Conservation (phyloP, 257 asterid species). For the Ligustrum vulgare region DNA sequence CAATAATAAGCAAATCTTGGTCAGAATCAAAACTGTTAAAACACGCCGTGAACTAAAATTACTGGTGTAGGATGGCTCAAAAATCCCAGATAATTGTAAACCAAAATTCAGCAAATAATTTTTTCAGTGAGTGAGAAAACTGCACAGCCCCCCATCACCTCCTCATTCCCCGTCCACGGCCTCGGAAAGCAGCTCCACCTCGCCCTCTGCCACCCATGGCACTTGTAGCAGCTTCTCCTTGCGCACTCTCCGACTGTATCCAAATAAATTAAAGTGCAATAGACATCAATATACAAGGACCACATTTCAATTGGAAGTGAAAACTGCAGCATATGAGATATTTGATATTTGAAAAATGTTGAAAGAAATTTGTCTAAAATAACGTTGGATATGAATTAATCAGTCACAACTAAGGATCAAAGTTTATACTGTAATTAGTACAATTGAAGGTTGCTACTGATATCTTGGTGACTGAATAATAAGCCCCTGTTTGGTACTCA, state of each 20-base stretch:
- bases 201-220: constrained; percentile 89
- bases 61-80: background rate
- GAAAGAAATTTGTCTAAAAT: too few species aligned
- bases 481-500: too few species aligned
- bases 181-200: constrained; percentile 58
- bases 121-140: background rate
- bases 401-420: background rate
- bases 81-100: background rate
- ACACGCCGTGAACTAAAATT: background rate
- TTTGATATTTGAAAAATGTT: background rate
- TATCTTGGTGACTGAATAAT: background rate
- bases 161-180: constrained; percentile 94
- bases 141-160: constrained; percentile 48
- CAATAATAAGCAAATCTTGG: background rate
- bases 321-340: background rate
- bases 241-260: constrained; percentile 94
- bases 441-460: background rate
- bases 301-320: background rate
- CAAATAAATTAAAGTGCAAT: background rate
- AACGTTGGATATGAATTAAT: too few species aligned
- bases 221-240: constrained; percentile 90
- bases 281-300: background rate
- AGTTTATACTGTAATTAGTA: background rate
- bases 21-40: background rate
- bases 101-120: background rate